These are phyloP conservation scores for Mycena chlorophos DNA, from an alignment of 768 basidiomycete genomes.

Conservation along the genomic window DNA sequence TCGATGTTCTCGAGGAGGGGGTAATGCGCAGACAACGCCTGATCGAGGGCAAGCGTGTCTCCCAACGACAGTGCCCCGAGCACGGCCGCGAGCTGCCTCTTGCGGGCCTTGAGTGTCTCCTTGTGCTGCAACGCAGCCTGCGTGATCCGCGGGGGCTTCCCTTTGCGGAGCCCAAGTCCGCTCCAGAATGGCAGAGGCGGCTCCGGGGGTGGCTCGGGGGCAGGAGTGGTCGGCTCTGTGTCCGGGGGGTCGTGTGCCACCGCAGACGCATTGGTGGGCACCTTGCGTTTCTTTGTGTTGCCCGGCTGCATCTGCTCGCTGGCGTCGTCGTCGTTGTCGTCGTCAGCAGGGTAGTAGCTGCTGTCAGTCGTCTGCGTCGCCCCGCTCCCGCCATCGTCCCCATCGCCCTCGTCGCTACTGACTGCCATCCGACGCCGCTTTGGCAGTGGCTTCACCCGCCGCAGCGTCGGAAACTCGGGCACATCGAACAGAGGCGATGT, in stretches of 20 bases:
- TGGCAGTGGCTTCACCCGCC: conserved; percentile 76
- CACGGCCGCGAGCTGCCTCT: conserved; percentile 69
- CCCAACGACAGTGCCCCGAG: conserved; percentile 66
- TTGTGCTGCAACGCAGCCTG: conserved; percentile 74
- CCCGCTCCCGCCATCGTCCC: conserved; percentile 16
- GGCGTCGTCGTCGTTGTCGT: conserved; percentile 60
- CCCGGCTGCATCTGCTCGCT: conserved; percentile 73
- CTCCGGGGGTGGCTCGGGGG: conserved; percentile 30
- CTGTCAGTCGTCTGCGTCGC: conserved; percentile 30
- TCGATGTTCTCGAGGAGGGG: conserved; percentile 29
- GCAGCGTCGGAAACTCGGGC: conserved; percentile 60
- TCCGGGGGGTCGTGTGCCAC: conserved; percentile 41
- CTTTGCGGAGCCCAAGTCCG: conserved; percentile 29
- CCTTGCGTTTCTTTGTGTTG: conserved; percentile 88
- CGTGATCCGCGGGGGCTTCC: conserved; percentile 59
- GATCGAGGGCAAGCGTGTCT: conserved; percentile 74
- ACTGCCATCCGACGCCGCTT: conserved; percentile 66
- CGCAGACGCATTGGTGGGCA: conserved; percentile 65
- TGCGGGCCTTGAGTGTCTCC: conserved; percentile 66
- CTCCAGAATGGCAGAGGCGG: conserved; percentile 20
- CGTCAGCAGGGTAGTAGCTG: conserved; percentile 39
- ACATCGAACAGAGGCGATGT: conserved; percentile 64
- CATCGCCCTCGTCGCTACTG: conserved; percentile 9
- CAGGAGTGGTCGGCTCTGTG: conserved; percentile 7
- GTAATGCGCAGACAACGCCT: conserved; percentile 63